Percentiles rank a stretch among this genome's conserved stretches.
These are phyloP conservation scores for Anastatica hierochuntica DNA, from an alignment of 345 rosid genomes.

Conservation along the genomic window DNA sequence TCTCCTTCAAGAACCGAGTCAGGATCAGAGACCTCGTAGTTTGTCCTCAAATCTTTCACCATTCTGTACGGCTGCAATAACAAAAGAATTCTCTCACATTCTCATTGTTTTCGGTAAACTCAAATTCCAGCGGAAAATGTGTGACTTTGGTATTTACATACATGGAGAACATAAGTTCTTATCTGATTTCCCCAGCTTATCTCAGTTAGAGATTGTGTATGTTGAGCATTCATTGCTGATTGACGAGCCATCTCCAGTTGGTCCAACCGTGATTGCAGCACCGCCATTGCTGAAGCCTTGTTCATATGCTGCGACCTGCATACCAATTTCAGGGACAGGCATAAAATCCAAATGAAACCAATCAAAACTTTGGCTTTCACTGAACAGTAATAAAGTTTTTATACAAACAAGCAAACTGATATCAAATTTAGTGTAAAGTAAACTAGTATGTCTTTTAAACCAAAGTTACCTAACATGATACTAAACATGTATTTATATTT, in stretches of 20 bases:
- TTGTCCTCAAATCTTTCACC: conserved; percentile 93
- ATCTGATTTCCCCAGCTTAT: conserved; percentile 96
- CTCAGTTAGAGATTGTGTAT: conserved; percentile 84
- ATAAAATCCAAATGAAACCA: too few species aligned
- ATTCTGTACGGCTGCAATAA: conserved; percentile 67
- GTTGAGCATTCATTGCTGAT: conserved; percentile 81
- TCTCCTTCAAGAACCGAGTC: conserved; percentile 89
- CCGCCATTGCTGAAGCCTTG: conserved; percentile 94
- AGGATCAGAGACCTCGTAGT: conserved; percentile 81
- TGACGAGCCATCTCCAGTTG: conserved; percentile 86
- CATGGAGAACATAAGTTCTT: conserved; percentile 82
- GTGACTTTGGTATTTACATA: conserved; percentile 26
- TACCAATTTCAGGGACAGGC: too few species aligned
- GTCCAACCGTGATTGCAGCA: conserved; percentile 85
- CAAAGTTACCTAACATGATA: too few species aligned
- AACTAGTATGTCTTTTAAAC: too few species aligned
- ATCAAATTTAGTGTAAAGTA: too few species aligned
- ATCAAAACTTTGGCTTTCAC: too few species aligned
- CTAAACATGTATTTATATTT: too few species aligned
- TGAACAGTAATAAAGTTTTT: too few species aligned
- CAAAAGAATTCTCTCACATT: not conserved
- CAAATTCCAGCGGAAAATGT: not conserved
- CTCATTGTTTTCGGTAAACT: not conserved
- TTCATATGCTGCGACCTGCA: conserved; percentile 78
- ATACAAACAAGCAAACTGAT: too few species aligned